phyloP scores from a whole-genome alignment of 2,329 filamentous ascomycete species.

The Cordyceps cateniannulata region DNA sequence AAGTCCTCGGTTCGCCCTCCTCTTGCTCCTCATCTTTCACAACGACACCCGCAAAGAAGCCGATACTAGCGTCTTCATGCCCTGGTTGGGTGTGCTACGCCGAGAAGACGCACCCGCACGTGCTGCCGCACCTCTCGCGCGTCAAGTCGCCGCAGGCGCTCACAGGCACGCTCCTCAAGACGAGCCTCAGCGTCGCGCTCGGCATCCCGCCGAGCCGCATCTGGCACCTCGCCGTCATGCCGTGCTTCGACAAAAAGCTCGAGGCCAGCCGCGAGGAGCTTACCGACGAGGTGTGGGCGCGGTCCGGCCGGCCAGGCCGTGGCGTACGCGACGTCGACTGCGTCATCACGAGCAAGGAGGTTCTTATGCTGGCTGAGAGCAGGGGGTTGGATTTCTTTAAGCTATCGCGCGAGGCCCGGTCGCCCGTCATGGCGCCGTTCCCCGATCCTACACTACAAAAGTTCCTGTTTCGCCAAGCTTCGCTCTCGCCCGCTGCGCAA shows the following conservation, averaged over 20 bases:
- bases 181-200: slow-evolving; percentile 65
- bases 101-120: slow-evolving; percentile 93
- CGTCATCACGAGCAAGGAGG: slow-evolving; percentile 93
- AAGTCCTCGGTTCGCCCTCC: slow-evolving; percentile 50
- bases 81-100: slow-evolving; percentile 95
- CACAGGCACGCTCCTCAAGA: slow-evolving; percentile 85
- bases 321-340: slow-evolving; percentile 88
- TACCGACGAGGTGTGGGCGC: slow-evolving; percentile 70
- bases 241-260: slow-evolving; percentile 98
- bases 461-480: slow-evolving; percentile 65
- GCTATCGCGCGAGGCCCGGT: slow-evolving; percentile 54
- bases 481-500: slow-evolving; percentile 24
- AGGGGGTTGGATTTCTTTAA: slow-evolving; percentile 70
- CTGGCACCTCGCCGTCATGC: slow-evolving; percentile 96
- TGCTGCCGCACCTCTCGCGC: slow-evolving; percentile 82
- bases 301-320: slow-evolving; percentile 38
- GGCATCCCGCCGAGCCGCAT: slow-evolving; percentile 71
- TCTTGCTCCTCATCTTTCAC: not conserved
- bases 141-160: slow-evolving; percentile 93
- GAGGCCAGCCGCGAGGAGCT: slow-evolving; percentile 92
- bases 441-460: slow-evolving; percentile 63
- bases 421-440: slow-evolving; percentile 49
- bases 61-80: slow-evolving; percentile 81
- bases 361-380: slow-evolving; percentile 81
- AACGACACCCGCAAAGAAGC: slow-evolving; percentile 32